Base-by-base conservation (phyloP, 208 protist genomes). In the Crithidia fasciculata region DNA sequence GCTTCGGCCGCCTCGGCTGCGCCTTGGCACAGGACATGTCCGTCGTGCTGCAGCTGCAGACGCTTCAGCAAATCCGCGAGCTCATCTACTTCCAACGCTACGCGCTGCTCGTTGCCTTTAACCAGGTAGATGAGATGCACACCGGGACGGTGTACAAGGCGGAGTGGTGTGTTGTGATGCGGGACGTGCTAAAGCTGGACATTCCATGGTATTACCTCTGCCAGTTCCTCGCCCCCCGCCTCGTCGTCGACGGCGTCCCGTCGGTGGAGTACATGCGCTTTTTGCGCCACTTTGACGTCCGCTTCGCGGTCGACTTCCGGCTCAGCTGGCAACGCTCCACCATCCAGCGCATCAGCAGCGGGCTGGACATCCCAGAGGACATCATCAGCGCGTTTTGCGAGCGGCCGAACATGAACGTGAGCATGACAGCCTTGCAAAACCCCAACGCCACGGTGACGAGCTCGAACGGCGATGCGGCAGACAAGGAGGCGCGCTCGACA, bases 191-290 rank as follows among this genome's bases (percentile, higher is more conserved):
- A 18, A 80, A 83, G 19, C 59, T 95, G 7, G 88, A 95, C 61
- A 70, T 97, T 41, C 90, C 92, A 36, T 97, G 92, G 92, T 95
- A 92, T 69, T 95, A 88, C 78, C 77, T 97, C 18, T 88, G 85
- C 63, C 80, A 89, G 72, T 95, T 88, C 67, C 64, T 97, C 19
- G 68, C 73, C 5, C 82, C 84, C 19, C 76, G 79, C n/a, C 59
- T 87, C 13, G 78, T 85, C 49, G 71, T 90, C 36, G 78, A 89
- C 66, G 90, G 82, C 56, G 85, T 91, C 40, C 81, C 86, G 18
- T 85, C 74, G 19, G 84, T 97, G n/a, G 78, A 89, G 72, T 97
- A 95, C 69, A 85, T 86, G n/a, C 74, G 77, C 19, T 97, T 95
- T 65, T 75, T 97, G 8, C 63, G 73, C 0, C 81, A 88, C 76